Conservation (phyloP, 129 eudicot genomes). For the Flaveria bidentis region DNA sequence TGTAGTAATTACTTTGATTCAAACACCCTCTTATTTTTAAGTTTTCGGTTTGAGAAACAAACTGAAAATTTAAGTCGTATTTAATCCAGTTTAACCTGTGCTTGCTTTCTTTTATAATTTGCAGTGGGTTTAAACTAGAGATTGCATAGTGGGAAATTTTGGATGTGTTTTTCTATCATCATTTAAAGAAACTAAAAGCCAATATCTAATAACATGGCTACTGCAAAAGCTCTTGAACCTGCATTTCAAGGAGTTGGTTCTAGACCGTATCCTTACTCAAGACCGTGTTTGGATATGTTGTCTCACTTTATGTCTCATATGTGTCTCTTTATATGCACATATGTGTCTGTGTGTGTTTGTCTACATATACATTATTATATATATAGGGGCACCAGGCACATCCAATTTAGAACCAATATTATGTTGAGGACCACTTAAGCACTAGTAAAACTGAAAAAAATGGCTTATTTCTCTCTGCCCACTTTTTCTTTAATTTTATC, state of each 20-base stretch:
- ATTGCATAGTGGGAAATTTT: slow-evolving; percentile 24
- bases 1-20: not conserved
- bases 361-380: not conserved
- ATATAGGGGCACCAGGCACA: no score
- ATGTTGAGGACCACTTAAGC: no score
- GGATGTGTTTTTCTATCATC: slow-evolving; percentile 26
- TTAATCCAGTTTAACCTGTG: slow-evolving; percentile 8
- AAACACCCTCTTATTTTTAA: slow-evolving; percentile 9
- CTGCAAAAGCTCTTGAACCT: slow-evolving; percentile 93
- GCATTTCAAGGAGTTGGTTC: slow-evolving; percentile 96
- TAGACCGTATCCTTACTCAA: slow-evolving; percentile 75
- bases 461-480: no score
- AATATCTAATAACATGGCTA: slow-evolving; percentile 56
- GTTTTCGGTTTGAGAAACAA: not conserved
- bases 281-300: not conserved
- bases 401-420: no score
- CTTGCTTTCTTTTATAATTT: slow-evolving; percentile 10
- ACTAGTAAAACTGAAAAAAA: no score
- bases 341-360: not conserved
- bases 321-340: not conserved
- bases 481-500: no score
- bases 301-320: not conserved
- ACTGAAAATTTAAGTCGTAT: slow-evolving; percentile 19
- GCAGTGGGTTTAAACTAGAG: slow-evolving; percentile 25
- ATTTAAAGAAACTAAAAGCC: slow-evolving; percentile 20